phyloP scores from a whole-genome alignment of 306 rosid species.

The Dicorynia guianensis region DNA sequence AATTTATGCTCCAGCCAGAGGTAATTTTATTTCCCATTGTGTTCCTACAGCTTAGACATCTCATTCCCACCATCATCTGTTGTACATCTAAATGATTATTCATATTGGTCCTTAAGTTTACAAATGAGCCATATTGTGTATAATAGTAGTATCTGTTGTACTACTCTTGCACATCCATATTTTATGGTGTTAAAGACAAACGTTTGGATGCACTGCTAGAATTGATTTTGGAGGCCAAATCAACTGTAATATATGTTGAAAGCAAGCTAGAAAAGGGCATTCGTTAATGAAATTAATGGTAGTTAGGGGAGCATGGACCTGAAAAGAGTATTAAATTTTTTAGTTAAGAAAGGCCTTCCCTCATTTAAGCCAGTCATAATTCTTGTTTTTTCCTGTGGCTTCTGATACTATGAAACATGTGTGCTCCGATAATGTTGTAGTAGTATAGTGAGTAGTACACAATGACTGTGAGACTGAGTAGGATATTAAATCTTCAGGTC shows the following conservation, averaged over 20 bases:
- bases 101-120: neutral
- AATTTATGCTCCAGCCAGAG: constrained; percentile 94
- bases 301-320: no score
- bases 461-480: constrained; percentile 27
- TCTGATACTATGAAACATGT: neutral
- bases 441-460: neutral
- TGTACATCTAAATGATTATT: constrained; percentile 2
- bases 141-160: neutral
- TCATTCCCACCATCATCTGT: constrained; percentile 20
- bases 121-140: neutral
- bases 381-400: no score
- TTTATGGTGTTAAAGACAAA: no score
- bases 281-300: no score
- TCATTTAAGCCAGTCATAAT: no score
- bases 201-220: no score
- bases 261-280: no score
- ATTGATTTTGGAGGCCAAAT: no score
- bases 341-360: no score
- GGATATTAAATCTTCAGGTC: constrained; percentile 55
- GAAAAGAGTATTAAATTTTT: no score
- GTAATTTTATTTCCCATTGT: constrained; percentile 48
- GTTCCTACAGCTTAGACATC: constrained; percentile 5
- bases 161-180: constrained; percentile 2
- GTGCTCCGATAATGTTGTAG: neutral
- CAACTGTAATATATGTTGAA: no score